Evolutionary conservation across 2,329 filamentous ascomycete species (phyloP).

Genomic region (Rhynchosporium graminicola): DNA sequence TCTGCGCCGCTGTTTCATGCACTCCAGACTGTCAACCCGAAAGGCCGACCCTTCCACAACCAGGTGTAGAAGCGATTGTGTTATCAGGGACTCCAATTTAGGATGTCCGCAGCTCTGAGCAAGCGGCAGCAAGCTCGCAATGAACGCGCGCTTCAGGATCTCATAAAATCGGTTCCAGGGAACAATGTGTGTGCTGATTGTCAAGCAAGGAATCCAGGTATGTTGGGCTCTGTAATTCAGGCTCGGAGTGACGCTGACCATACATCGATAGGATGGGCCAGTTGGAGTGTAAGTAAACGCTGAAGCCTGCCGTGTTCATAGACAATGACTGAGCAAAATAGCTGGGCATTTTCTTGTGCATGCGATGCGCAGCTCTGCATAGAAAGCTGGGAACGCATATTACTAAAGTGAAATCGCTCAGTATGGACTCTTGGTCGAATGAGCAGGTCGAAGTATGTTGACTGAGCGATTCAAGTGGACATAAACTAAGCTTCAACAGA

Average conservation of each 20-base stretch:
- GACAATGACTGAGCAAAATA: constrained; percentile 45
- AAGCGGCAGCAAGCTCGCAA: constrained; percentile 99
- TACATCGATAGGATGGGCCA: constrained; percentile 39
- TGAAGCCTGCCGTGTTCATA: background rate
- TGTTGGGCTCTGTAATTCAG: constrained; percentile 36
- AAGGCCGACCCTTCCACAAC: background rate
- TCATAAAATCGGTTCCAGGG: constrained; percentile 79
- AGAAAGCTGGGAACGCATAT: constrained; percentile 97
- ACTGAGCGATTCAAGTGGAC: constrained; percentile 1
- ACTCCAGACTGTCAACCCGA: background rate
- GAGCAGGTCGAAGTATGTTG: constrained; percentile 88
- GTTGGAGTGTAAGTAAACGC: constrained; percentile 40
- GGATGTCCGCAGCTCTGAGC: constrained; percentile 75
- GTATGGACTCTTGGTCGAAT: constrained; percentile 95
- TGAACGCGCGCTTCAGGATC: constrained; percentile 85
- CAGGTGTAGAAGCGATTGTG: background rate
- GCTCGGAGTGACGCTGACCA: constrained; percentile 21
- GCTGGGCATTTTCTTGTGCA: constrained; percentile 94
- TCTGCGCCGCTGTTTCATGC: constrained; percentile 4
- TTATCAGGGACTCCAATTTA: background rate
- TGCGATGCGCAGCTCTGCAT: constrained; percentile 94
- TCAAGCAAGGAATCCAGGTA: constrained; percentile 86
- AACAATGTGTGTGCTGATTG: constrained; percentile 97
- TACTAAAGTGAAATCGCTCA: constrained; percentile 97
- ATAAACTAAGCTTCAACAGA: constrained; percentile 52